Base-by-base conservation (phyloP, 176 grass and related monocot species). In the Carex pumila region DNA sequence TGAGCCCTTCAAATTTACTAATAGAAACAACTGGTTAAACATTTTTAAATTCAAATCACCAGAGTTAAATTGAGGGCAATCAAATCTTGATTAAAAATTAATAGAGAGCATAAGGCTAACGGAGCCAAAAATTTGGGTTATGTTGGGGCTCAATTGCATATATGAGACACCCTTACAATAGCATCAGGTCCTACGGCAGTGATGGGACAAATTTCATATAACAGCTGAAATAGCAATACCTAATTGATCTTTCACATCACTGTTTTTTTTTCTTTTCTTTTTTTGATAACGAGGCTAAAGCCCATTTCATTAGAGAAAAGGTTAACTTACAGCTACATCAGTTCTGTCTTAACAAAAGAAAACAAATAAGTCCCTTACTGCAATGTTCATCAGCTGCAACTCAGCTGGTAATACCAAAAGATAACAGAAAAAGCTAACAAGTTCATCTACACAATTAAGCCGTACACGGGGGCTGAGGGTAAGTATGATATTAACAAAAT, bases 1-100 rank as follows among this genome's bases (percentile, higher is more conserved):
- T 74, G 19, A 74, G 52, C 45, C 71, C 71, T 74, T 7, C 53
- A 74, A 73, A 74, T 75, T 56, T 56, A 77, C 50, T 34, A 77
- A 77, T 3, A 56, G 22, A 55, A 76, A 50, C 36, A 70, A 78
- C 10, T 5, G 14, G n/a, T 45, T 41, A 36, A 81, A 22, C 12
- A n/a, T 45, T 21, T 81, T 68, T 29, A 22, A 67, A 21, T 14
- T 50, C 19, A 45, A 83, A 50, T 68, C 30, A 61, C 47, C 34
- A 43, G 11, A 49, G 7, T 71, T 45, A 71, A 45, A 47, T 45
- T 7, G n/a, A 71, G 7, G 34, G 18, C 37, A 71, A 71, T 71
- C 18, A 71, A 71, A 71, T 18, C 17, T 45, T 45, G 52, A 49
- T 50, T 49, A 73, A 67, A 31, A 2, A 31, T 36, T 36, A 36